A percentile compares a stretch with the other conserved stretches of the same genome.
phyloP scores from a whole-genome alignment of 768 basidiomycete genomes.

The Pseudohyphozyma bogoriensis region DNA sequence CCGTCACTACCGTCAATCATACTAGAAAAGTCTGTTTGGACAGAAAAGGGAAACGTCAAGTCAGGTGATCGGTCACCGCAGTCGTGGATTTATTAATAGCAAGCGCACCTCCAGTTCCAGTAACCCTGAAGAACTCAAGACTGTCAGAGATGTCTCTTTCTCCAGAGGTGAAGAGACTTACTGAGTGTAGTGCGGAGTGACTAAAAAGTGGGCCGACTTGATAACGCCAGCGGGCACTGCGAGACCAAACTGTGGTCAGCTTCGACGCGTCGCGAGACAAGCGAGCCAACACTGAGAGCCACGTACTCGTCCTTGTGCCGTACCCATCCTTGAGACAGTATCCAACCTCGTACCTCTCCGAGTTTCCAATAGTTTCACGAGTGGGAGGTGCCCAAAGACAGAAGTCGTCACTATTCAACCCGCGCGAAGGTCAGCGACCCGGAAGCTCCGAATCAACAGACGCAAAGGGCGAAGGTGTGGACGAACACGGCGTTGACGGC shows the following conservation, averaged over 20 bases:
- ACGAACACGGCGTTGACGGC: background rate
- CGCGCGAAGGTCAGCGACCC: background rate
- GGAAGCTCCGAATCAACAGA: background rate
- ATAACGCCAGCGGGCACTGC: conserved; percentile 26
- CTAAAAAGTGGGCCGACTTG: conserved; percentile 54
- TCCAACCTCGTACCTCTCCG: conserved; percentile 38
- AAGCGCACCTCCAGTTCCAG: too few relatives aligned
- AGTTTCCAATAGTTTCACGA: conserved; percentile 35
- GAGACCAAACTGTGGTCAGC: background rate
- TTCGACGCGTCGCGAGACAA: background rate
- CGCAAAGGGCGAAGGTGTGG: background rate
- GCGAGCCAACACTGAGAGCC: background rate
- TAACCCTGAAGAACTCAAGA: too few relatives aligned
- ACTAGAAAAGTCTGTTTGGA: conserved; percentile 42
- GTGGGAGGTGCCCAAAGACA: too few relatives aligned
- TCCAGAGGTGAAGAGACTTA: conserved; percentile 39
- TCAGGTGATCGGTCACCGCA: too few relatives aligned
- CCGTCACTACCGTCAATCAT: conserved; percentile 38
- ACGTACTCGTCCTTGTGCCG: background rate
- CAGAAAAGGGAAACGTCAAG: conserved; percentile 36
- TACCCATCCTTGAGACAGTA: conserved; percentile 36
- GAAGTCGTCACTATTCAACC: too few relatives aligned
- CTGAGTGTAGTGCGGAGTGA: conserved; percentile 63
- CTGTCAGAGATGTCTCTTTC: background rate
- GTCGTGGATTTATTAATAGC: too few relatives aligned